Evolutionary conservation across 129 eudicot species (phyloP), one percentile per base, ranked within the genome.

Genomic region (Centaurea solstitialis): DNA sequence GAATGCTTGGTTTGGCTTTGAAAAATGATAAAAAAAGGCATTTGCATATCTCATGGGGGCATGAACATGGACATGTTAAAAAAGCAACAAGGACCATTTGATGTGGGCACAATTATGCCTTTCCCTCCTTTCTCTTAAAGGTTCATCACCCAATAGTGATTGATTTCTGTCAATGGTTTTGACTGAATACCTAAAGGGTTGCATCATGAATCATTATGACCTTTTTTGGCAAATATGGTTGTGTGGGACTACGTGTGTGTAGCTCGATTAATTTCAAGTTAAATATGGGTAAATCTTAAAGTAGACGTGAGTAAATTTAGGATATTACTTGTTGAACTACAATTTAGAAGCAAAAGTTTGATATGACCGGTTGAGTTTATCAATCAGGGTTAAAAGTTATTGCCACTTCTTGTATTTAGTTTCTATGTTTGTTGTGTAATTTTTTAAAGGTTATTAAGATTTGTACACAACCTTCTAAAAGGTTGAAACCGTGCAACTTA

Each of bases 41-140:
- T 81, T 64, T 64, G 75, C 72, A 76, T 76, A 82, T 76, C 21
- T 76, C 21, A 82, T 40, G 81, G 39, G 78, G 40, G 86, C 81
- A 76, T 57, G 86, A 82, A 70, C 81, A 76, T 82, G 81, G 77
- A 57, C 75, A 53, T 69, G 76, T 82, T 47, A 76, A 76, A 82
- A 82, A 76, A 69, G 81, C 43, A 59, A 15, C 28, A 22, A 70
- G 81, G 86, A 82, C 78, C 77, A 71, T 82, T 82, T 45, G 73
- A 70, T 82, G 85, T 76, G 82, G 78, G 74, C 66, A 59, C 45
- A 76, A 70, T 70, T 59, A 76, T 82, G 15, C 73, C 61, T 59
- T 72, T 74, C 68, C 67, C 24, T 59, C 67, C 30, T 62, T 78
- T 47, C 68, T n/a, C 68, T 37, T 38, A 64, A 73, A 80, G 45